Conservation (phyloP, 2,329 filamentous ascomycete species). For the Epicoccum sorghinum region DNA sequence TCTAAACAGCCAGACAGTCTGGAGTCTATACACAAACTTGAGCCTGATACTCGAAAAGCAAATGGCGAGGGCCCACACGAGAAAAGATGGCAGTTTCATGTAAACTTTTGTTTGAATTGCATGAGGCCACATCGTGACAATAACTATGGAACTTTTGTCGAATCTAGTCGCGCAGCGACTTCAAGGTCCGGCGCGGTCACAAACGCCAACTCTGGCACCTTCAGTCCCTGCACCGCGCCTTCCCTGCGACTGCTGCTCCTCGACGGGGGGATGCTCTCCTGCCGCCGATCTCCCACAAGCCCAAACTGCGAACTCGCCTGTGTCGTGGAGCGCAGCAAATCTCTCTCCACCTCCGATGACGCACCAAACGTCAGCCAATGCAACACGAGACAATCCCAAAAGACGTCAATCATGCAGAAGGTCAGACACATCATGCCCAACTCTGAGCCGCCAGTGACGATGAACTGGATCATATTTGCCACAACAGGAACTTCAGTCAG, state of each 20-base stretch:
- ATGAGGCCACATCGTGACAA: too few species aligned
- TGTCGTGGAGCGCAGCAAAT: slow-evolving; percentile 9
- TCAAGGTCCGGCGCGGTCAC: too few species aligned
- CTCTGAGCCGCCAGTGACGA: slow-evolving; percentile 37
- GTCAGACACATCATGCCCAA: slow-evolving; percentile 48
- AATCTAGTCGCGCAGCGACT: too few species aligned
- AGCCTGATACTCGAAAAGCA: too few species aligned
- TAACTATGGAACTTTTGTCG: too few species aligned
- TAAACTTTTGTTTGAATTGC: too few species aligned
- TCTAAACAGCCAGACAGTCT: too few species aligned
- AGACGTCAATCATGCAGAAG: slow-evolving; percentile 46
- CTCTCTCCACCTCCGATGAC: slow-evolving; percentile 15
- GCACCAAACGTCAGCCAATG: slow-evolving; percentile 30
- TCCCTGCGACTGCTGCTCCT: not conserved
- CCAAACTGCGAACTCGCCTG: slow-evolving; percentile 2
- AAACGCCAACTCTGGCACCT: too few species aligned
- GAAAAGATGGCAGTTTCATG: too few species aligned
- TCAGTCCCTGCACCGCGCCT: too few species aligned
- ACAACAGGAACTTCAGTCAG: slow-evolving; percentile 46
- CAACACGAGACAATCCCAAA: slow-evolving; percentile 25
- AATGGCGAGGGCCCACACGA: too few species aligned
- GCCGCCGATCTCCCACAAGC: not conserved
- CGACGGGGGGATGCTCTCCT: slow-evolving; percentile 1
- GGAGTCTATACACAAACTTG: too few species aligned
- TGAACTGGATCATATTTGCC: slow-evolving; percentile 46